Conservation (phyloP, 2,329 filamentous ascomycete genomes). For the Rhynchosporium secalis region DNA sequence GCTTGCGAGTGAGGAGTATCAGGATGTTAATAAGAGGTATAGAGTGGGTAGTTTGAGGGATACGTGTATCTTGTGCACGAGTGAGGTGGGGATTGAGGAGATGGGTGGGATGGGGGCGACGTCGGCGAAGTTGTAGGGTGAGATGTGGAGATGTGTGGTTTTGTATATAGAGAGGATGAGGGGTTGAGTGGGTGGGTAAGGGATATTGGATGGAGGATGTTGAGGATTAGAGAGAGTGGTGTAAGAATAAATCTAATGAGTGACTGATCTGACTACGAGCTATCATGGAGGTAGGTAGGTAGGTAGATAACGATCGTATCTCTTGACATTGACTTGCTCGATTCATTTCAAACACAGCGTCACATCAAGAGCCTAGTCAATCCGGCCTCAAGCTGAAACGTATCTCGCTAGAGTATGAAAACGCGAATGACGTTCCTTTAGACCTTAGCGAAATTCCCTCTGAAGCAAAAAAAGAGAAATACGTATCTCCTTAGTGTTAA, state of each 20-base stretch:
- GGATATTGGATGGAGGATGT: background rate
- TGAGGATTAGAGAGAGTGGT: background rate
- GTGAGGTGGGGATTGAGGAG: conserved; percentile 44
- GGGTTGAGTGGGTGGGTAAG: background rate
- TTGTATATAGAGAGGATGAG: background rate
- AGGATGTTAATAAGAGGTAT: conserved; percentile 55
- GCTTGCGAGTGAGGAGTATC: conserved; percentile 57
- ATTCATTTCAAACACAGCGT: too few relatives aligned
- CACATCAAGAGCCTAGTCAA: too few relatives aligned
- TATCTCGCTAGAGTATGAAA: too few relatives aligned
- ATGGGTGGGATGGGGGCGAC: background rate
- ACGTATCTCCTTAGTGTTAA: too few relatives aligned
- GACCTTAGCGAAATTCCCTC: too few relatives aligned
- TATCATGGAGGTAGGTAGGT: too few relatives aligned
- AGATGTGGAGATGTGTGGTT: background rate
- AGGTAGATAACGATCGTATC: too few relatives aligned
- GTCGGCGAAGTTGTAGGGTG: background rate
- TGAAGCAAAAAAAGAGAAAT: too few relatives aligned
- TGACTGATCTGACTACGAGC: background rate
- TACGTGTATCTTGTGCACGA: conserved; percentile 55
- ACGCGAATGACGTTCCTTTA: too few relatives aligned
- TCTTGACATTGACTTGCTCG: too few relatives aligned
- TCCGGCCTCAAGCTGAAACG: too few relatives aligned
- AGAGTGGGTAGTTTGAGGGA: conserved; percentile 52
- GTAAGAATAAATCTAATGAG: background rate